Base-by-base conservation (phyloP, 1,284 basidiomycete species). In the Golubevia pallescens region DNA sequence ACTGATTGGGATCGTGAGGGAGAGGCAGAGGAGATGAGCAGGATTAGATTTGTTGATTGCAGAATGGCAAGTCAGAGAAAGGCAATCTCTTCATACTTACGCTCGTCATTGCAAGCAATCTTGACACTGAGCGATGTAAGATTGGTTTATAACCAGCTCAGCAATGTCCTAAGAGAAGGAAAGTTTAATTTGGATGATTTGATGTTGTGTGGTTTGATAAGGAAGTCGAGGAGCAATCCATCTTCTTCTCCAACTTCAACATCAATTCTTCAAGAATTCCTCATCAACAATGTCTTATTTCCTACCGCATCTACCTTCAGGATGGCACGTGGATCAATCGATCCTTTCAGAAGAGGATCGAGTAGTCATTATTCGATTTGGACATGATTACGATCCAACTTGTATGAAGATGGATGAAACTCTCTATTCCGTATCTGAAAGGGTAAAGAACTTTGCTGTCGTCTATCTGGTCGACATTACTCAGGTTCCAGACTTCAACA, bases 251-350 rank as follows among this genome's bases (percentile, higher is more conserved):
- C 34, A 5, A 38, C 34, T 10, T 38, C 34, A 5, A 38, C 34
- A 5, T 21, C 10, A 3, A 56, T 56, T 56, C 21, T 28, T 21
- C 54, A 28, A 21, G 62, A n/a, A n/a, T n/a, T n/a, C n/a, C n/a
- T n/a, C n/a, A n/a, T n/a, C n/a, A n/a, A n/a, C n/a, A n/a, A 85
- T 85, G 82, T 85, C 82, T 24, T 85, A 83, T 71, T 79, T 85
- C 58, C 72, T 85, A 8, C 74, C 78, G 34, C 81, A 85, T 57
- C 62, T 85, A 52, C 77, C 77, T 2, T 68, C 74, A 23, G 69
- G 69, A 67, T 21, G 24, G 54, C 24, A 61, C 20, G 69, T 62
- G n/a, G 24, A 85, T 63, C 82, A 85, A 64, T 80, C 82, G 3
- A 85, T 85, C 28, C 56, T 85, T 5, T 77, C 81, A 8, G 82